Evolutionary conservation across 1,284 basidiomycete genomes (phyloP), one percentile per base, ranked within the genome.

Genomic region (Somion occarium): DNA sequence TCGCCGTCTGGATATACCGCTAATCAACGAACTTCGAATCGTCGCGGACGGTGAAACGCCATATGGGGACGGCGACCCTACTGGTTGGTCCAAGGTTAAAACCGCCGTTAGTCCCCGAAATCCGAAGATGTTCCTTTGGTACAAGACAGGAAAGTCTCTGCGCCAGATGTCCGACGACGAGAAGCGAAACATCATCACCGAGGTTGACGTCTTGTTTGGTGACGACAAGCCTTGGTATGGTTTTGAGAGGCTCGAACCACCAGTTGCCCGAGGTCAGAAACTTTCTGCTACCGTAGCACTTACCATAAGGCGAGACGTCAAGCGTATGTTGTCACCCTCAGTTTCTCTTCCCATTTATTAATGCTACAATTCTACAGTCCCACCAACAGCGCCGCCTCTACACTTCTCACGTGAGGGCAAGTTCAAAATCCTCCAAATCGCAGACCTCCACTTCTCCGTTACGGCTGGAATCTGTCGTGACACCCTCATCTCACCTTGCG

Each of bases 391-490:
- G 0, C 80, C 80, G 3, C 84, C 85, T 0, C 79, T 92, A 1
- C 87, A 87, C 59, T 95, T 97, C 70, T 83, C 84, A n/a, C 73
- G 67, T 18, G 78, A 87, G 22, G 93, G 93, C 4, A 85, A 79
- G 26, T 93, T 93, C 79, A 93, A 86, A 68, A 85, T 96, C 56
- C 75, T 97, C 56, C 93, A 97, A 67, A 76, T 95, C 25, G 93
- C 93, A 2, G 93, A 97, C 67, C 73, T 96, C 24, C 93, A 97
- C 67, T 96, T 76, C 66, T 91, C 89, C 0, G 87, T 91, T 38
- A 81, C 82, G 2, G 72, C 76, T 42, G 91, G 90, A 1, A 57
- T 67, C 9, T 95, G 92, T 61, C 76, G 79, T 41, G 91, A 94
- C 53, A 86, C 81, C 50, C 62, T 62, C 61, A 69, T 75, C 37